Conservation (phyloP, 2,329 filamentous ascomycete genomes). For the Colletotrichum sp. region DNA sequence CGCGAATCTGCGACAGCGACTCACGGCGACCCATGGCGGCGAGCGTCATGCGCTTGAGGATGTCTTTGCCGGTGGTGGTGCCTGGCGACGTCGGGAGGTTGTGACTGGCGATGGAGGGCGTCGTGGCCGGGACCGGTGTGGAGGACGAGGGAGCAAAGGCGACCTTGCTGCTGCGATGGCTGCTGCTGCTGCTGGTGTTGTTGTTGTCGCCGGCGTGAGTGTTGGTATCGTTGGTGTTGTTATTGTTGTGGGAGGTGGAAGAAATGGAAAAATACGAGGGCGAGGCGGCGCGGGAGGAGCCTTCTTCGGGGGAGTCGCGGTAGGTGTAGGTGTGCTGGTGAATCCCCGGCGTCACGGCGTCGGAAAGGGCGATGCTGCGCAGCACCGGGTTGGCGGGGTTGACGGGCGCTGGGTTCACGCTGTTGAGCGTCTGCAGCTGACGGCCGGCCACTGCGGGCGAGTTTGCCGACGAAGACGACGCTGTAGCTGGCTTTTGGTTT, state of each 20-base stretch:
- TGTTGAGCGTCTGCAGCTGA: too few relatives aligned
- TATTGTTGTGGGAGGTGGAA: slow-evolving; percentile 14
- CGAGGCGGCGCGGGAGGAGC: slow-evolving; percentile 11
- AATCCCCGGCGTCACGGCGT: slow-evolving; percentile 33
- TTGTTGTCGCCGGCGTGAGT: background rate
- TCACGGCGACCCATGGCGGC: slow-evolving; percentile 48
- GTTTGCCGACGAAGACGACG: too few relatives aligned
- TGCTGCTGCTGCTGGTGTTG: background rate
- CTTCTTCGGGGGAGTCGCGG: slow-evolving; percentile 6
- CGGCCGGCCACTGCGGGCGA: background rate
- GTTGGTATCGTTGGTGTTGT: background rate
- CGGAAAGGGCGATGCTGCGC: slow-evolving; percentile 19
- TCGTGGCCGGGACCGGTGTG: background rate
- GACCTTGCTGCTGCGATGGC: background rate
- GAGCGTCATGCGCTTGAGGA: slow-evolving; percentile 47
- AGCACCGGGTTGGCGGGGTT: slow-evolving; percentile 20
- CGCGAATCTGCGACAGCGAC: slow-evolving; percentile 59
- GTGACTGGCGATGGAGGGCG: slow-evolving; percentile 17
- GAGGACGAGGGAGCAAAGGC: background rate
- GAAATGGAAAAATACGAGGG: slow-evolving; percentile 27
- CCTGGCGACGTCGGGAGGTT: slow-evolving; percentile 8
- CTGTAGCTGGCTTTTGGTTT: background rate
- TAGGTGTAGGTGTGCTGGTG: slow-evolving; percentile 30
- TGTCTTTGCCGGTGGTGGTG: slow-evolving; percentile 34
- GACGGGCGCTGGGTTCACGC: background rate